phyloP scores from a whole-genome alignment of 306 rosid genomes.

The Dryas alaskensis region DNA sequence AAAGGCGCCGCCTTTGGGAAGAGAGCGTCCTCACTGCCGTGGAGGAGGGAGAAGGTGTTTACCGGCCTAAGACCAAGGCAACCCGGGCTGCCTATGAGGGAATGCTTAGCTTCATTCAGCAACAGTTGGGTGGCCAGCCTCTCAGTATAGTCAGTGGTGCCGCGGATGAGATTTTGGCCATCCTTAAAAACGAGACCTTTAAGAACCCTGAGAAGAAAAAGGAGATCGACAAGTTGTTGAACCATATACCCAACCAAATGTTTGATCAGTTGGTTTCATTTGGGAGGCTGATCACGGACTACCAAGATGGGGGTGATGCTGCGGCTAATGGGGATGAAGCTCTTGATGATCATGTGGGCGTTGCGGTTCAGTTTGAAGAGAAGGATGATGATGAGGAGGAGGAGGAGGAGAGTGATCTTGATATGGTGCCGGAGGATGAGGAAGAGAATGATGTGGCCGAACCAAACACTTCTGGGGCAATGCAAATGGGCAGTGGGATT shows the following conservation, averaged over 20 bases:
- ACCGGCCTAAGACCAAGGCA: slow-evolving; percentile 56
- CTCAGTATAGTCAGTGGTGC: slow-evolving; percentile 55
- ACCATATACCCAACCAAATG: slow-evolving; percentile 31
- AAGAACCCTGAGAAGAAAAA: slow-evolving; percentile 61
- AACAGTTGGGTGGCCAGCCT: slow-evolving; percentile 65
- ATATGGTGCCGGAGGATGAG: slow-evolving; percentile 64
- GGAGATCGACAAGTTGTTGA: slow-evolving; percentile 58
- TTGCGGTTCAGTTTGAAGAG: slow-evolving; percentile 66
- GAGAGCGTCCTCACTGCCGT: slow-evolving; percentile 55
- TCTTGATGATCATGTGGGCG: slow-evolving; percentile 30
- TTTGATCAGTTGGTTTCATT: slow-evolving; percentile 60
- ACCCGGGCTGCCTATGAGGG: slow-evolving; percentile 67
- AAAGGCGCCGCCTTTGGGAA: slow-evolving; percentile 53
- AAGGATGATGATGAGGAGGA: slow-evolving; percentile 38
- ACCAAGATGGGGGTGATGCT: slow-evolving; percentile 49
- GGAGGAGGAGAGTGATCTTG: slow-evolving; percentile 60
- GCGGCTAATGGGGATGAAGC: slow-evolving; percentile 37
- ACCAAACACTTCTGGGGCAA: slow-evolving; percentile 38
- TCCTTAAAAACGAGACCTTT: slow-evolving; percentile 42
- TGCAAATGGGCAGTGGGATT: slow-evolving; percentile 73
- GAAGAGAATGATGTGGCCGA: slow-evolving; percentile 35
- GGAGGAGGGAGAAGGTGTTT: slow-evolving; percentile 46
- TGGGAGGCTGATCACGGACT: slow-evolving; percentile 65
- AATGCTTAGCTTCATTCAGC: slow-evolving; percentile 56
- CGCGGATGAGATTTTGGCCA: slow-evolving; percentile 60